A percentile compares a stretch with the other conserved stretches of the same genome.
phyloP scores from a whole-genome alignment of 1,284 basidiomycete species.

The Butyriboletus appendiculatus region DNA sequence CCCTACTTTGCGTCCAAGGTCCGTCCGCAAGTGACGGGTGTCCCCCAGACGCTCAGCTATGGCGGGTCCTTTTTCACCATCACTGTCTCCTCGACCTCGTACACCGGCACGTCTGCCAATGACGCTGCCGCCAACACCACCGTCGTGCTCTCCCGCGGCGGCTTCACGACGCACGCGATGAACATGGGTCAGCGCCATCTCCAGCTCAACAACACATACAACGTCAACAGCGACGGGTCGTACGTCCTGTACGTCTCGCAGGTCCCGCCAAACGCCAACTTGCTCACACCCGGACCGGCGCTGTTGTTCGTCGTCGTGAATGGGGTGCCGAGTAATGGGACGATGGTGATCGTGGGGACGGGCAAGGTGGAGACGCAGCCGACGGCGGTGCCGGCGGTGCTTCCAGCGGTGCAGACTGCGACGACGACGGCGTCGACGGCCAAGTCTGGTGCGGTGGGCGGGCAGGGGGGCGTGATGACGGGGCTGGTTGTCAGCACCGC shows the following conservation, averaged over 20 bases:
- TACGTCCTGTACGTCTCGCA: slow-evolving; percentile 66
- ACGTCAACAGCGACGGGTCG: slow-evolving; percentile 56
- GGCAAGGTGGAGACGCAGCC: slow-evolving; percentile 66
- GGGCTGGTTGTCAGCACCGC: background rate
- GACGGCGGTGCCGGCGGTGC: slow-evolving; percentile 31
- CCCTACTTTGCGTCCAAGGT: slow-evolving; percentile 73
- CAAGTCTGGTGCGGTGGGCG: background rate
- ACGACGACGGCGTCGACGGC: background rate
- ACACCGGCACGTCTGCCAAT: slow-evolving; percentile 45
- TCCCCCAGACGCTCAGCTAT: slow-evolving; percentile 78
- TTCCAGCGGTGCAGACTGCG: slow-evolving; percentile 7
- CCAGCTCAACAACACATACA: slow-evolving; percentile 54
- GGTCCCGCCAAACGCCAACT: slow-evolving; percentile 67
- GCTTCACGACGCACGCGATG: slow-evolving; percentile 78
- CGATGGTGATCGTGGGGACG: slow-evolving; percentile 64
- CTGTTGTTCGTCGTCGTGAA: slow-evolving; percentile 70
- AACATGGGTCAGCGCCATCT: slow-evolving; percentile 60
- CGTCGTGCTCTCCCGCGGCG: slow-evolving; percentile 67
- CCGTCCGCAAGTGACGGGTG: slow-evolving; percentile 70
- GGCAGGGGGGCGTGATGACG: background rate
- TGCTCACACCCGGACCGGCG: slow-evolving; percentile 76
- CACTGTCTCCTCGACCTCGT: slow-evolving; percentile 48
- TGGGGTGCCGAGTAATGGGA: slow-evolving; percentile 71
- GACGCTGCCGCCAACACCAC: slow-evolving; percentile 58
- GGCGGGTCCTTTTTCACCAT: slow-evolving; percentile 78